Percentiles rank a stretch among this genome's conserved stretches.
phyloP scores from a whole-genome alignment of 805 yeast species.

The Limtongozyma cylindracea region DNA sequence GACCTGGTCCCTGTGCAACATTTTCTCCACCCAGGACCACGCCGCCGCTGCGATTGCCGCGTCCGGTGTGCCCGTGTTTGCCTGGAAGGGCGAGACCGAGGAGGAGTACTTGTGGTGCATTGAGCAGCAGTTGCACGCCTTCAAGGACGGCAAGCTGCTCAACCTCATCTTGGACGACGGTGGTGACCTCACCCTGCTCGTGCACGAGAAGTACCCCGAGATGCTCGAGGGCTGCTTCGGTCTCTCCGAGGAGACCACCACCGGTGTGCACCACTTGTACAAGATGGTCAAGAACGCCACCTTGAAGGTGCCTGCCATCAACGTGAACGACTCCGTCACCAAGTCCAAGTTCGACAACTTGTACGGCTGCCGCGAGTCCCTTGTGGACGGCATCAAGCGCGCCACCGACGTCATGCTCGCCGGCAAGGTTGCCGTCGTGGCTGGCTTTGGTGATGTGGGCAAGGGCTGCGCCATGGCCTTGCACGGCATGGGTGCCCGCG shows the following conservation, averaged over 20 bases:
- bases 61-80: constrained; percentile 95
- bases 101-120: constrained; percentile 99
- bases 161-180: constrained; percentile 97
- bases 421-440: constrained; percentile 96
- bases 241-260: constrained; percentile 96
- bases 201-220: constrained; percentile 96
- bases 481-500: constrained; percentile 98
- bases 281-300: constrained; percentile 72
- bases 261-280: constrained; percentile 99
- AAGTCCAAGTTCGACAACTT: constrained; percentile 98
- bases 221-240: constrained; percentile 89
- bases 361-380: constrained; percentile 98
- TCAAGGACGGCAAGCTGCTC: constrained; percentile 87
- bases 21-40: constrained; percentile 97
- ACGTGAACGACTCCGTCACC: constrained; percentile 97
- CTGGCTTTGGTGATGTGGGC: constrained; percentile 99
- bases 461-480: constrained; percentile 99
- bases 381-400: constrained; percentile 96
- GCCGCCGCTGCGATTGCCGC: constrained; percentile 99
- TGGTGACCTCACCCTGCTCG: constrained; percentile 94
- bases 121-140: constrained; percentile 94
- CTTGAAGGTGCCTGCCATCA: constrained; percentile 96
- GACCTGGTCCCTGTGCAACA: constrained; percentile 98
- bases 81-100: constrained; percentile 99
- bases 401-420: constrained; percentile 99